phyloP scores from a whole-genome alignment of 2,329 filamentous ascomycete genomes.

The Ceratocystis colombiana region DNA sequence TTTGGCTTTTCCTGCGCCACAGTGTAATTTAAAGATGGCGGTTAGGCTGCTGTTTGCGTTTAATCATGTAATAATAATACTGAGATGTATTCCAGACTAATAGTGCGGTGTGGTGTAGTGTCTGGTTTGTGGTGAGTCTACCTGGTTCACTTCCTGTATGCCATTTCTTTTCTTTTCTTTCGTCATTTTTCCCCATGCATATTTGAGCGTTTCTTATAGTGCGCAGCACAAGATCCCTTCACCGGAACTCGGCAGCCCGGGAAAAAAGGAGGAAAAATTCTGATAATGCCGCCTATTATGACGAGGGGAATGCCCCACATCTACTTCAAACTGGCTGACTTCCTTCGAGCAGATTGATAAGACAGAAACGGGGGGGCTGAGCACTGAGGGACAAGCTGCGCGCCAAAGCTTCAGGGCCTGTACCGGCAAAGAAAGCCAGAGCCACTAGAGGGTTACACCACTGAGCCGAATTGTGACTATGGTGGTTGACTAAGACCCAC shows the following conservation, averaged over 20 bases:
- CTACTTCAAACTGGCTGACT: constrained; percentile 1
- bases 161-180: not conserved
- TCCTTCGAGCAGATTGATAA: constrained; percentile 17
- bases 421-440: not conserved
- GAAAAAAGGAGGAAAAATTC: constrained; percentile 1
- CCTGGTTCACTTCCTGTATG: too few species aligned
- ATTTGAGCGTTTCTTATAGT: too few species aligned
- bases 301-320: not conserved
- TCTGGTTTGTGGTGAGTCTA: too few species aligned
- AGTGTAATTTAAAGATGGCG: too few species aligned
- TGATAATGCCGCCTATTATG: constrained; percentile 4
- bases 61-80: too few species aligned
- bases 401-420: constrained; percentile 1
- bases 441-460: constrained; percentile 3
- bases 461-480: constrained; percentile 3
- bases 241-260: not conserved
- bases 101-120: too few species aligned
- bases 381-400: not conserved
- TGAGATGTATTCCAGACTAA: too few species aligned
- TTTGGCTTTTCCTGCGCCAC: not conserved
- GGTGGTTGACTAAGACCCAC: not conserved
- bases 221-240: not conserved
- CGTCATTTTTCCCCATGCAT: too few species aligned
- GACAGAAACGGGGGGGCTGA: not conserved
- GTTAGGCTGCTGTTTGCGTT: too few species aligned